Evolutionary conservation across 192 early-diverging fungal genomes (phyloP).

Genomic region (Lobulomyces angularis): DNA sequence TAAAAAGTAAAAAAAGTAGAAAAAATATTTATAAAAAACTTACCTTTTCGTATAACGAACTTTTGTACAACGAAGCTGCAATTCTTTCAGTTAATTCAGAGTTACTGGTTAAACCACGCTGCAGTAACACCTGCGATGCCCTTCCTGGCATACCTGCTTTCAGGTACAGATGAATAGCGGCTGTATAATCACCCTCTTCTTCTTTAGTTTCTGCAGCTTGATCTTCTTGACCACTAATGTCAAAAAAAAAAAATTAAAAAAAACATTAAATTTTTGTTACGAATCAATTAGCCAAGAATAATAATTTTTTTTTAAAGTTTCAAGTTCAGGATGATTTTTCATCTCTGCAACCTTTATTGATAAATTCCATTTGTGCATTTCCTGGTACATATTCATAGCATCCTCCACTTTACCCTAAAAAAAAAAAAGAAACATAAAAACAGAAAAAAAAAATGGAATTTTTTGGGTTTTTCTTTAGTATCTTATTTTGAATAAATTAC

Average conservation of each 20-base stretch:
- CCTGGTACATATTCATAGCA: conserved; percentile 57
- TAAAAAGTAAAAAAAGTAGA: conserved; percentile 3
- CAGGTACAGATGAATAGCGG: conserved; percentile 45
- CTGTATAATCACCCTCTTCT: conserved; percentile 38
- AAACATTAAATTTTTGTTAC: too few relatives aligned
- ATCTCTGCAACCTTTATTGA: conserved; percentile 54
- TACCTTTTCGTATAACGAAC: conserved; percentile 42
- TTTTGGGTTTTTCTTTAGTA: neutral
- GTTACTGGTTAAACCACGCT: conserved; percentile 22
- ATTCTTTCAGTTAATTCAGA: conserved; percentile 45
- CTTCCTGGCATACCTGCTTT: conserved; percentile 46
- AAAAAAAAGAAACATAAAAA: neutral
- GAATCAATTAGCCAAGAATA: conserved; percentile 51
- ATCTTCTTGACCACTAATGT: conserved; percentile 54
- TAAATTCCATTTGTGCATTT: conserved; percentile 54
- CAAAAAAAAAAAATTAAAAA: too few relatives aligned
- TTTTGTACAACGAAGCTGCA: conserved; percentile 36
- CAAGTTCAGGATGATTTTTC: conserved; percentile 49
- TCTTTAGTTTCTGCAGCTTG: conserved; percentile 41
- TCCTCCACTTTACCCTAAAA: conserved; percentile 43
- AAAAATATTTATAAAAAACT: too few relatives aligned
- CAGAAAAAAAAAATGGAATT: neutral
- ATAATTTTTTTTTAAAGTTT: conserved; percentile 45
- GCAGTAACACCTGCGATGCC: conserved; percentile 31
- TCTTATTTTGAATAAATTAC: conserved; percentile 9